A percentile compares a stretch with the other conserved stretches of the same genome.
Conservation (phyloP, 306 rosid genomes). For the Pueraria montana region DNA sequence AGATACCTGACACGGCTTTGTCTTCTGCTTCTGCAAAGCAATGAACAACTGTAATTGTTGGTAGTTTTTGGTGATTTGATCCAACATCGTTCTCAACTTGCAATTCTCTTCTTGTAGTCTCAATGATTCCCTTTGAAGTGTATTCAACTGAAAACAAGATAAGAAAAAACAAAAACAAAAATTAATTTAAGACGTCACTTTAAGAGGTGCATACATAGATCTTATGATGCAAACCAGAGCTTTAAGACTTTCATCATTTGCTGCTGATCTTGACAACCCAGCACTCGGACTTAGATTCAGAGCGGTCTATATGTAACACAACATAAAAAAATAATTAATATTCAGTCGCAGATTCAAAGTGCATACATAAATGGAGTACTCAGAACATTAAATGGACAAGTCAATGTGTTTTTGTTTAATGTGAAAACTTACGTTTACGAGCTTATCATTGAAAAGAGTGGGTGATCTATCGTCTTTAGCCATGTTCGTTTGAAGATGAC, state of each 20-base stretch:
- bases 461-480: background rate
- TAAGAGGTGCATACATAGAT: background rate
- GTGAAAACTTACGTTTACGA: slow-evolving; percentile 43
- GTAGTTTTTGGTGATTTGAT: slow-evolving; percentile 52
- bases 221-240: slow-evolving; percentile 28
- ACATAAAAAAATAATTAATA: background rate
- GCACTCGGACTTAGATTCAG: slow-evolving; percentile 38
- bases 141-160: slow-evolving; percentile 21
- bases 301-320: slow-evolving; percentile 36
- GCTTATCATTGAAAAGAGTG: background rate
- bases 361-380: background rate
- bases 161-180: background rate
- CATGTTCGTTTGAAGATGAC: background rate
- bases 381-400: background rate
- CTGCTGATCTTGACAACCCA: slow-evolving; percentile 9
- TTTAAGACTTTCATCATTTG: slow-evolving; percentile 1
- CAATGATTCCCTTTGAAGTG: slow-evolving; percentile 40
- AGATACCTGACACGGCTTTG: slow-evolving; percentile 41
- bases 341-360: background rate
- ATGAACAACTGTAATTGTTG: slow-evolving; percentile 47
- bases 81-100: slow-evolving; percentile 49
- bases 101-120: slow-evolving; percentile 51
- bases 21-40: slow-evolving; percentile 52
- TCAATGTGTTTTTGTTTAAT: background rate
- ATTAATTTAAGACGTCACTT: background rate